These are phyloP conservation scores for Exophiala dermatitidis DNA, from an alignment of 2,329 filamentous ascomycete genomes.

Conservation along the genomic window DNA sequence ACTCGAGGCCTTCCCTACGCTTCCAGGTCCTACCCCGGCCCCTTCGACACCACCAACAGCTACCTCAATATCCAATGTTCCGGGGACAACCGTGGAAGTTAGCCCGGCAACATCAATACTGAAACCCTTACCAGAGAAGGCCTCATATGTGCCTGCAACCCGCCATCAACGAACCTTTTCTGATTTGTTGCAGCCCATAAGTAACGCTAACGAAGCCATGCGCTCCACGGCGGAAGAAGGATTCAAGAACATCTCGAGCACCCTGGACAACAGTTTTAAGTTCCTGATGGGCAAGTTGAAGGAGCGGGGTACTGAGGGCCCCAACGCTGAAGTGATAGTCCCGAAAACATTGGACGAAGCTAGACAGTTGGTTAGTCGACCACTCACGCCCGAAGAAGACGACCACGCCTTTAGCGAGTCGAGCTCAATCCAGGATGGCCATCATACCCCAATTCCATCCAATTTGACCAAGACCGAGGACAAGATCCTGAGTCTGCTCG, in stretches of 20 bases:
- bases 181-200: constrained; percentile 76
- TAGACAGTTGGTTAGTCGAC: constrained; percentile 67
- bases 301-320: constrained; percentile 52
- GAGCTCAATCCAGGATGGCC: constrained; percentile 41
- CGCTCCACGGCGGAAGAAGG: constrained; percentile 85
- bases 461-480: constrained; percentile 48
- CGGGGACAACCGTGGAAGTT: constrained; percentile 27
- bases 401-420: constrained; percentile 44
- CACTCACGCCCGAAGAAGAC: constrained; percentile 43
- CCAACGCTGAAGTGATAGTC: constrained; percentile 44
- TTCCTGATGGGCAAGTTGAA: constrained; percentile 84
- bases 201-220: constrained; percentile 75
- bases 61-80: constrained; percentile 25
- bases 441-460: constrained; percentile 24
- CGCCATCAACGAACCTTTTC: constrained; percentile 69
- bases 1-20: constrained; percentile 25
- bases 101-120: constrained; percentile 23
- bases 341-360: constrained; percentile 93
- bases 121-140: constrained; percentile 20
- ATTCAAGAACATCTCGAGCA: constrained; percentile 84
- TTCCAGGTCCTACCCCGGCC: constrained; percentile 16
- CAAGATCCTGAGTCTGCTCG: constrained; percentile 63
- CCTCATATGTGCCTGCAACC: constrained; percentile 29
- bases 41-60: constrained; percentile 17
- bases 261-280: constrained; percentile 85